Base-by-base conservation (phyloP, 1,284 basidiomycete genomes). In the Exsudoporus floridanus region DNA sequence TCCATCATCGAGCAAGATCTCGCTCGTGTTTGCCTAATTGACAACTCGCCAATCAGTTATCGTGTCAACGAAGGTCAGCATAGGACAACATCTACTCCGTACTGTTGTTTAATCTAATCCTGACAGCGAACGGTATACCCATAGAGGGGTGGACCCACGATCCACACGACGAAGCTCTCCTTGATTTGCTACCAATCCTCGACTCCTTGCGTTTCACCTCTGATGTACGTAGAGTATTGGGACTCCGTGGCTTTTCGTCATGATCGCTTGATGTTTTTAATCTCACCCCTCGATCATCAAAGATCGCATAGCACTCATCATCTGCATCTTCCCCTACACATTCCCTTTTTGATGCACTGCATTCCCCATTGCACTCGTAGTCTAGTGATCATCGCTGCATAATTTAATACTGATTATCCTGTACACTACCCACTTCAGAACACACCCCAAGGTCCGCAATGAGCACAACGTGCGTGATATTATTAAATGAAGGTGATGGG, bases 121-220 rank as follows among this genome's bases (percentile, higher is more conserved):
- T 52, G 45, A 41, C 64, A 93, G 95, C 92, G 42, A 99, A 99
- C 71, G 96, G 95, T 42, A 94, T 99, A 62, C 97, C 96, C 31
- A 94, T 99, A 69, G 96, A 99, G 77, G 96, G 96, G 40, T 99
- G 96, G 96, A 98, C 94, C 18, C 89, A 94, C 57, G 97, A 99
- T 72, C 95, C 94, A 21, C 87, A 88, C 56, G 96, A 99, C 74
- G 94, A 98, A 75, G 96, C 95, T 10, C 77, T 99, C 43, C 84
- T 99, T 46, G 95, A 99, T 73, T 81, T 98, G 51, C 77, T 99
- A 19, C 96, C 96, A 19, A 88, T 99, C 43, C 82, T 99, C 52
- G 96, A 99, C 73, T 94, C 92, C 47, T 74, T 99, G 54, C 83
- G 96, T 30, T 99, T 99, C 73, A 97, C 95, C 5, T 90, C 84